These are phyloP conservation scores for Hericium alpestre DNA, from an alignment of 768 basidiomycete genomes.

Conservation along the genomic window DNA sequence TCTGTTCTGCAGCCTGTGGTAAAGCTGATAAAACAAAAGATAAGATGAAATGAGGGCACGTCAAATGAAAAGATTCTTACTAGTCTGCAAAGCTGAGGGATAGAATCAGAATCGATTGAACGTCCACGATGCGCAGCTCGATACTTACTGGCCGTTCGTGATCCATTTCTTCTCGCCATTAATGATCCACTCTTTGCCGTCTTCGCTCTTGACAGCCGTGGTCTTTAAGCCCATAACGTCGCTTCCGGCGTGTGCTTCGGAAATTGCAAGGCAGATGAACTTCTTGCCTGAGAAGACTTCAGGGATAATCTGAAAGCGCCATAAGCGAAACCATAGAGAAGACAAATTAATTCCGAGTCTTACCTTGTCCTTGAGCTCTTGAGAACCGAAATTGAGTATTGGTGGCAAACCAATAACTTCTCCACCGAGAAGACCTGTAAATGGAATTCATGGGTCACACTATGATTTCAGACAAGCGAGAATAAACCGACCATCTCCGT, in stretches of 20 bases:
- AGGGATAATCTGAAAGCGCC: conserved; percentile 30
- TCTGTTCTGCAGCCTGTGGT: conserved; percentile 67
- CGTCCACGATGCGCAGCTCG: background rate
- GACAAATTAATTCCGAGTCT: background rate
- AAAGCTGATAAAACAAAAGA: conserved; percentile 28
- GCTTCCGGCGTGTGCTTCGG: conserved; percentile 79
- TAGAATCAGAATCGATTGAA: conserved; percentile 1
- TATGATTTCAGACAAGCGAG: conserved; percentile 23
- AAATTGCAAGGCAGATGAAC: conserved; percentile 79
- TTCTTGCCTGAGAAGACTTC: conserved; percentile 69
- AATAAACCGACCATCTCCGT: conserved; percentile 49
- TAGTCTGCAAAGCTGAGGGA: conserved; percentile 27
- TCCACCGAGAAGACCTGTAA: conserved; percentile 47
- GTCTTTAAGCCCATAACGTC: conserved; percentile 80
- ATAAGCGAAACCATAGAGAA: background rate
- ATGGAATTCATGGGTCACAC: background rate
- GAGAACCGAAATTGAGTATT: conserved; percentile 70
- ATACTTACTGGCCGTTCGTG: conserved; percentile 54
- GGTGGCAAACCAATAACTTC: conserved; percentile 80
- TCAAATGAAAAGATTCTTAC: conserved; percentile 12
- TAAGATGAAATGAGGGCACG: background rate
- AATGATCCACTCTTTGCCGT: conserved; percentile 78
- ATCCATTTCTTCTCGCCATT: conserved; percentile 87
- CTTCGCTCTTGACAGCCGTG: conserved; percentile 67
- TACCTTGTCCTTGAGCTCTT: conserved; percentile 43